Conservation (phyloP, 129 eudicot genomes). For the Artemisia tridentata region DNA sequence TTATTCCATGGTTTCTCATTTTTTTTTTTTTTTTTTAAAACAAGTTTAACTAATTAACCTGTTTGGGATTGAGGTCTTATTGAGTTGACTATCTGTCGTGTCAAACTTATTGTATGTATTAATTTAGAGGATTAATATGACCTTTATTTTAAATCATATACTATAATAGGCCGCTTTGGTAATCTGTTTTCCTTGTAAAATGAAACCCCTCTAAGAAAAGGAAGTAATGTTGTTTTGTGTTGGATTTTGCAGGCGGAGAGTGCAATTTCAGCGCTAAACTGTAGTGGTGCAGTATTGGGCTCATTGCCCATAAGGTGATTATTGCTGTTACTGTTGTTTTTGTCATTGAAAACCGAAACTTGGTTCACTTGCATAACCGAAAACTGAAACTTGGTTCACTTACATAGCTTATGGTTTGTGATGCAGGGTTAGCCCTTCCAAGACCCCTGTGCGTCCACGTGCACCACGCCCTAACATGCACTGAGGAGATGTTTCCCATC, state of each 20-base stretch:
- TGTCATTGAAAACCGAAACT: background rate
- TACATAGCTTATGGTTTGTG: conserved; percentile 17
- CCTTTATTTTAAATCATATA: no score
- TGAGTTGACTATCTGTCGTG: no score
- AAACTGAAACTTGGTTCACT: background rate
- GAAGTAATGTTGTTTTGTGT: background rate
- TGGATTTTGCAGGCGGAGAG: conserved; percentile 48
- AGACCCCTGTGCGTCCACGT: conserved; percentile 93
- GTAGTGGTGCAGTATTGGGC: conserved; percentile 52
- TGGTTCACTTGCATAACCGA: conserved; percentile 1
- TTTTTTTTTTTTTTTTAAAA: background rate
- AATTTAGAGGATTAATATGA: no score
- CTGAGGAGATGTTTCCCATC: conserved; percentile 31
- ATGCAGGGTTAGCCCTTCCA: conserved; percentile 92
- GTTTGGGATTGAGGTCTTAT: no score
- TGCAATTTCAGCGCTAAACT: conserved; percentile 55
- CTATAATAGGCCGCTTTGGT: no score
- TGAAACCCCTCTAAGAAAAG: no score
- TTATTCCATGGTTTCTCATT: background rate
- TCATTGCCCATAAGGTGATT: conserved; percentile 49
- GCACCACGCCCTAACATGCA: conserved; percentile 70
- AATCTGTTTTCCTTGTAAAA: no score
- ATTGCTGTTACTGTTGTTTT: background rate
- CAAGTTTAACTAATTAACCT: background rate
- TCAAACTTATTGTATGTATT: no score